Evolutionary conservation across 305 asterid genomes (phyloP), one percentile per base, ranked within the genome.

Genomic region (Petunia hybrid): DNA sequence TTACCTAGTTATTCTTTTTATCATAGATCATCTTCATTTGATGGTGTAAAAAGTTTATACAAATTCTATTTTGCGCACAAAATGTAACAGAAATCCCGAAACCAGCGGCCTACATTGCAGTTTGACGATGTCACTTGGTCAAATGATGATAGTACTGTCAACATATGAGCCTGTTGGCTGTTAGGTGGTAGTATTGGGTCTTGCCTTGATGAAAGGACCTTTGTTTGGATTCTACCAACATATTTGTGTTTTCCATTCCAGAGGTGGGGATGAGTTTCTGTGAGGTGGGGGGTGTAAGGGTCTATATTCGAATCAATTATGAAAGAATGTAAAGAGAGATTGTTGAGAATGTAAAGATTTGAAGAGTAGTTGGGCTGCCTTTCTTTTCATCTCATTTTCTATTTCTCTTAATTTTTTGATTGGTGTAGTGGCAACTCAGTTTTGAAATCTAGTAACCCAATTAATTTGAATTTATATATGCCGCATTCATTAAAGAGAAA

Each of bases 111-210:
- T 31, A 45, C 65, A 40, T 13, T 79, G 57, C 56, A 8, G 42
- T 12, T 60, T 62, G 22, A 35, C 14, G 5, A 7, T 46, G 10
- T 65, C 40, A 77, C 12, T 64, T 67, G 82, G 85, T 80, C 84
- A 65, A 79, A 79, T 3, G 57, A 6, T 57, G 64, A 8, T 9
- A 59, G 65, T 8, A 35, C 77, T 48, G 83, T 77, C 84, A 84
- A 82, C 62, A 81, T 61, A n/a, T 16, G 81, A 70, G 71, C 14
- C 57, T 85, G 87, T 77, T 85, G 83, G 81, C 64, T 57, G 74
- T 40, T 74, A 74, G 82, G 83, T 73, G 78, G 83, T 82, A 80
- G 83, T 82, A 66, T 82, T 71, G 42, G 64, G 69, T 64, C 10
- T 36, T 51, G 62, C 62, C 10, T 80, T 62, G 66, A 56, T 77